Evolutionary conservation across 1,284 basidiomycete species (phyloP).

Genomic region (Hemileia vastatrix): DNA sequence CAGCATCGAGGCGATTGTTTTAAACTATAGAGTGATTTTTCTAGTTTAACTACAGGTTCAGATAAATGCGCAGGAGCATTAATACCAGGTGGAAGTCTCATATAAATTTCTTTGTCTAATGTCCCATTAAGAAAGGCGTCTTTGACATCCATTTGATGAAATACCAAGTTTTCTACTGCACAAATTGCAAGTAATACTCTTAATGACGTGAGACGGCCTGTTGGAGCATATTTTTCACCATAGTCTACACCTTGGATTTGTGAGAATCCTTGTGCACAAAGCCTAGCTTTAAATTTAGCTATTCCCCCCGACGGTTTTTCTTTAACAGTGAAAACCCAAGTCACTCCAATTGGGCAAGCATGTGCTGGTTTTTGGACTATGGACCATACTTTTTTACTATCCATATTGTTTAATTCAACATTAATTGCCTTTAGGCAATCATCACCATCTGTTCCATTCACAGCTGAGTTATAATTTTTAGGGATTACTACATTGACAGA

Average conservation of each 20-base stretch:
- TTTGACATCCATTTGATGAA: no score
- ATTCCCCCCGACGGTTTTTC: background rate
- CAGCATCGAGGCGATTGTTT: no score
- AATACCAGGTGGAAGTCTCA: no score
- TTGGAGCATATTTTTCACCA: background rate
- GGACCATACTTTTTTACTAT: background rate
- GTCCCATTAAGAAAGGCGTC: no score
- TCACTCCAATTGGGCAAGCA: background rate
- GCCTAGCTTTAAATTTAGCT: background rate
- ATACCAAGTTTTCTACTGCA: no score
- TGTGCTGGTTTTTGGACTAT: background rate
- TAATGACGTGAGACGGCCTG: background rate
- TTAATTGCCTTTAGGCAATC: background rate
- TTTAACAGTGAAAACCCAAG: constrained; percentile 3
- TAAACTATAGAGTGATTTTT: no score
- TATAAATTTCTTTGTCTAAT: no score
- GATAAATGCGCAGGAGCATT: no score
- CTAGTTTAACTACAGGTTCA: no score
- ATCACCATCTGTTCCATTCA: background rate
- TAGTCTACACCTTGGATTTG: background rate
- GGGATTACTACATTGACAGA: no score
- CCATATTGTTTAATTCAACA: background rate
- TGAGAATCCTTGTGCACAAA: background rate
- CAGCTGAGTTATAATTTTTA: background rate
- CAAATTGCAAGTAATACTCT: background rate